Base-by-base conservation (phyloP, 108 stramenopile genomes). In the Licmophora abbreviata region DNA sequence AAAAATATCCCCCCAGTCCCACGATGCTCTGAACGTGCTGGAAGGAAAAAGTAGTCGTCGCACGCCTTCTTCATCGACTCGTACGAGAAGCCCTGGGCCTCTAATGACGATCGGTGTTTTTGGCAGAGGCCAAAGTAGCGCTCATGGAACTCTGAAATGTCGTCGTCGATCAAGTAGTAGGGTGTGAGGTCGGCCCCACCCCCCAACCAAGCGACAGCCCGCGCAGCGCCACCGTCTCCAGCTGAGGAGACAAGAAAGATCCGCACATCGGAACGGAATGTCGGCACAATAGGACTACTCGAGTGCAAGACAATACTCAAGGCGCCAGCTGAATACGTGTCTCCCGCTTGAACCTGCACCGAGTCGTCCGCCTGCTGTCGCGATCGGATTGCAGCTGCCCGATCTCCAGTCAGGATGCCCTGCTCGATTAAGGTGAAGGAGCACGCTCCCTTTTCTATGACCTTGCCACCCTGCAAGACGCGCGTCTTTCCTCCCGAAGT, bases 1-100 rank as follows among this genome's bases (percentile, higher is more conserved):
- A 90, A 96, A 68, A 96, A 96, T 10, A 96, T 91, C 3, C 95
- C 95, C 27, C 95, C 95, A 12, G 88, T 86, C 4, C 95, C 95
- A 24, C 95, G 79, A 68, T 96, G 95, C 49, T 96, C 95, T 12
- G 66, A 63, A 17, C 95, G 58, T 24, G 86, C 85, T 0, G 95
- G 95, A 23, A 96, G 61, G 60, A 86, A 96, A 58, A 96, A 96
- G 68, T 96, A 96, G 23, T 85, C 92, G 53, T 93, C 92, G 56
- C 92, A 93, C 3, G 61, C 56, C 48, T 73, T 54, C 42, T 93
- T 95, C 73, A 92, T 76, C 15, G 40, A 17, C 12, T 33, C 42
- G 51, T 92, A 91, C 32, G 69, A 56, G 28, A 79, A 59, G n/a
- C n/a, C n/a, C 4, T 42, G 53, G 22, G 68, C 63, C 27, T 69